phyloP scores from a whole-genome alignment of 2,329 filamentous ascomycete genomes.

The Cercospora nicotianae region DNA sequence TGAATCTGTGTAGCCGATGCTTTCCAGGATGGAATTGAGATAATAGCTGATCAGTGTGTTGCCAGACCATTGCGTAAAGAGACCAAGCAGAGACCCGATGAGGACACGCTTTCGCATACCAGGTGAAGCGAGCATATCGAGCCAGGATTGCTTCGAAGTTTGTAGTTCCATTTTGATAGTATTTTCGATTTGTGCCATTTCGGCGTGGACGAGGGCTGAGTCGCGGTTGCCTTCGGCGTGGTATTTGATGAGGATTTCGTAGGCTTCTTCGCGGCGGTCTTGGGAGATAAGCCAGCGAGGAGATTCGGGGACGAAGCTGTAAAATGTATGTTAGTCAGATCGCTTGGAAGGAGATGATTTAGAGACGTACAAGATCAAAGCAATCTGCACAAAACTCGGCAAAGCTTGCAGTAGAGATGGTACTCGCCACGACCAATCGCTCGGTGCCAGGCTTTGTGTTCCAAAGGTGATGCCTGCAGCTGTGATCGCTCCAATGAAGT shows the following conservation, averaged over 20 bases:
- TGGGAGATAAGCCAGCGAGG: conserved; percentile 49
- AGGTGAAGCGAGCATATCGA: conserved; percentile 23
- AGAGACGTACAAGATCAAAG: conserved; percentile 19
- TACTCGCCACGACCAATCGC: conserved; percentile 31
- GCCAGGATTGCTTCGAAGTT: conserved; percentile 47
- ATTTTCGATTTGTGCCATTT: conserved; percentile 62
- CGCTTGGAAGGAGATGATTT: conserved; percentile 2
- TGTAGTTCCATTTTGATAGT: conserved; percentile 56
- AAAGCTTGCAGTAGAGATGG: conserved; percentile 30
- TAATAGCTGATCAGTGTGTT: conserved; percentile 42
- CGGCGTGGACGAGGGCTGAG: conserved; percentile 63
- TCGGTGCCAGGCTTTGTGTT: conserved; percentile 21
- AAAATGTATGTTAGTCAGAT: conserved; percentile 19
- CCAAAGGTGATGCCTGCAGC: conserved; percentile 29
- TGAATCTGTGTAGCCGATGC: conserved; percentile 41
- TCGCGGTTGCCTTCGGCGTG: conserved; percentile 61
- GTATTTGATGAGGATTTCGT: conserved; percentile 57
- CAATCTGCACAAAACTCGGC: conserved; percentile 26
- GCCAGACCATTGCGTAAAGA: conserved; percentile 44
- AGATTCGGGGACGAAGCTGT: conserved; percentile 49
- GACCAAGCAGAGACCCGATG: conserved; percentile 40
- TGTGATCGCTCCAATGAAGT: conserved; percentile 31
- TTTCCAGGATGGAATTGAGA: conserved; percentile 37
- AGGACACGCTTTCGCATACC: conserved; percentile 40
- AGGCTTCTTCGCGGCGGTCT: conserved; percentile 49